phyloP scores from a whole-genome alignment of 495 filamentous ascomycete genomes.

The Tuber umbilicatum region DNA sequence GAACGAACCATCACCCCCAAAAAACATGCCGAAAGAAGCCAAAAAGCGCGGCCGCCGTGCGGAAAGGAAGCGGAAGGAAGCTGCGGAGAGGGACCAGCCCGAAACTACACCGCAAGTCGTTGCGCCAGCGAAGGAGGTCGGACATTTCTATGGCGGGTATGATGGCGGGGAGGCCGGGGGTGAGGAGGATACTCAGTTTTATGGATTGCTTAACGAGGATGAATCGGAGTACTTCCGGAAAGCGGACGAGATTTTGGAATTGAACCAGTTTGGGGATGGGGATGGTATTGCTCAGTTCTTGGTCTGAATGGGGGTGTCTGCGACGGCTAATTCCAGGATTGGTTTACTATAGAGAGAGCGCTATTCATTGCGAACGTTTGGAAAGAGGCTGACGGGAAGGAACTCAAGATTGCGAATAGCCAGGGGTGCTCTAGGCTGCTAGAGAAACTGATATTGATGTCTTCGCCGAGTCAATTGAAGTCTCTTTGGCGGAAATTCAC shows the following conservation, averaged over 20 bases:
- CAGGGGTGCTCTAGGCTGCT: slow-evolving; percentile 90
- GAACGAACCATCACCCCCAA: background rate
- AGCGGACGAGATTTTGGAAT: slow-evolving; percentile 79
- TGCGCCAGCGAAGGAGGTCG: slow-evolving; percentile 41
- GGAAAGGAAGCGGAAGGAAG: slow-evolving; percentile 51
- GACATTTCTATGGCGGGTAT: slow-evolving; percentile 30
- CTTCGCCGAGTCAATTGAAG: slow-evolving; percentile 74
- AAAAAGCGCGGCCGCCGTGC: slow-evolving; percentile 64
- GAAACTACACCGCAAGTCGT: background rate
- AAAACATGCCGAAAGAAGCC: slow-evolving; percentile 54
- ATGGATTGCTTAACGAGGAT: slow-evolving; percentile 77
- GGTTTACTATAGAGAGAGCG: slow-evolving; percentile 50
- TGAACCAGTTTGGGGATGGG: slow-evolving; percentile 69
- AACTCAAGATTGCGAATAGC: slow-evolving; percentile 89
- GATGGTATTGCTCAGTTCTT: slow-evolving; percentile 45
- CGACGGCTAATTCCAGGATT: background rate
- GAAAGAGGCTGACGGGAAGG: slow-evolving; percentile 78
- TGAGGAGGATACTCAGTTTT: slow-evolving; percentile 58
- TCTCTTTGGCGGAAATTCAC: slow-evolving; percentile 72
- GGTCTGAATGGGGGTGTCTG: background rate
- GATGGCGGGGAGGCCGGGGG: slow-evolving; percentile 18
- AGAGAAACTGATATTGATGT: slow-evolving; percentile 81
- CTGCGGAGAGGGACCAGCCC: slow-evolving; percentile 44
- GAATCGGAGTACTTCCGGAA: slow-evolving; percentile 92
- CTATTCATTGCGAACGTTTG: slow-evolving; percentile 82